Evolutionary conservation across 768 basidiomycete species (phyloP).

Genomic region (Suillus cothurnatus): DNA sequence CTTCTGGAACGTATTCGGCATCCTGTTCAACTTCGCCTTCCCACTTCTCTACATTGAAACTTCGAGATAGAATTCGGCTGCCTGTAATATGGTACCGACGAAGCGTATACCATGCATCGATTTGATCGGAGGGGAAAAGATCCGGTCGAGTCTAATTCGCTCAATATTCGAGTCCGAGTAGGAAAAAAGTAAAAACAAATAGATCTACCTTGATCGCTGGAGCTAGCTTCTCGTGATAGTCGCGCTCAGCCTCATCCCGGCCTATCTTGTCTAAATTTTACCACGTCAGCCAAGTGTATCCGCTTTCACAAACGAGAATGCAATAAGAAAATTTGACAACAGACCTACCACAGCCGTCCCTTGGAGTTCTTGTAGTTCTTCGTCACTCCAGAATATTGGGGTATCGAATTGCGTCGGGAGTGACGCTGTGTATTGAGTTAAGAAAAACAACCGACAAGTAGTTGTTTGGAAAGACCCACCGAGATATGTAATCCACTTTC

Average conservation of each 20-base stretch:
- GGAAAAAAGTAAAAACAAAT: constrained; percentile 3
- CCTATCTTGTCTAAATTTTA: constrained; percentile 76
- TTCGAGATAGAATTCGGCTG: constrained; percentile 88
- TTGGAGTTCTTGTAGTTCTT: constrained; percentile 70
- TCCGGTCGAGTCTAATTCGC: constrained; percentile 58
- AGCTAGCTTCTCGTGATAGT: constrained; percentile 65
- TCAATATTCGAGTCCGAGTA: constrained; percentile 5
- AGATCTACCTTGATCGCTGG: constrained; percentile 68
- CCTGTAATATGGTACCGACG: constrained; percentile 87
- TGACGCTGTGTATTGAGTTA: constrained; percentile 35
- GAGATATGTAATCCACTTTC: constrained; percentile 74
- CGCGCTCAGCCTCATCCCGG: constrained; percentile 74
- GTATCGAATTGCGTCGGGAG: constrained; percentile 80
- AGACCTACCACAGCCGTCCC: constrained; percentile 89
- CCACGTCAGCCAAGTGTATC: constrained; percentile 7
- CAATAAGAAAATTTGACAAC: constrained; percentile 28
- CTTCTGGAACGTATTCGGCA: constrained; percentile 29
- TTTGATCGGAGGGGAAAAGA: constrained; percentile 61
- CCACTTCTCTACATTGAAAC: constrained; percentile 80
- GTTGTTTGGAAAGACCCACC: constrained; percentile 42
- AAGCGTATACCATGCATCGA: constrained; percentile 59
- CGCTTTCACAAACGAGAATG: neutral
- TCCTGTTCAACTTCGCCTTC: constrained; percentile 24
- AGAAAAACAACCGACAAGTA: neutral
- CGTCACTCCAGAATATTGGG: constrained; percentile 90